A percentile compares a stretch with the other conserved stretches of the same genome.
Conservation (phyloP, 2,329 filamentous ascomycete genomes). For the Colletotrichum siamense region DNA sequence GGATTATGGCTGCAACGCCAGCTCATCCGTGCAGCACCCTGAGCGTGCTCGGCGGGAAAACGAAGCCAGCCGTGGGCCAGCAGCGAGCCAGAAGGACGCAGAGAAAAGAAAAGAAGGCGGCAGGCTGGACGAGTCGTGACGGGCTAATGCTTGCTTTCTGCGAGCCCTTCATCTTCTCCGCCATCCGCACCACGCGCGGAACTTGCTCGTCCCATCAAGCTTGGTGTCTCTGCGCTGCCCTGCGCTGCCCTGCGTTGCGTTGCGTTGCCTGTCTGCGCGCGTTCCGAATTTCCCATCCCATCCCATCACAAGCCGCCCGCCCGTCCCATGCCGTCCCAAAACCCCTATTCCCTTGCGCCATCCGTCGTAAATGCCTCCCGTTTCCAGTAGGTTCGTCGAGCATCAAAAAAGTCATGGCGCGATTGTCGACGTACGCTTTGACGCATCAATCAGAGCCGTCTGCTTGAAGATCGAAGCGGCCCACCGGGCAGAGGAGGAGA, state of each 20-base stretch:
- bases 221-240: background rate
- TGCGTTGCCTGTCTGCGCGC: background rate
- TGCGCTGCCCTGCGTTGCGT: background rate
- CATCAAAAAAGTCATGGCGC: constrained; percentile 10
- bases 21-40: constrained; percentile 45
- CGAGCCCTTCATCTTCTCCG: background rate
- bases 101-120: constrained; percentile 10
- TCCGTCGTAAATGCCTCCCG: background rate
- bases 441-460: constrained; percentile 1
- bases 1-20: constrained; percentile 50
- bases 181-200: constrained; percentile 4
- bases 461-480: background rate
- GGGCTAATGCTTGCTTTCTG: background rate
- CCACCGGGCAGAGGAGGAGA: background rate
- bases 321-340: background rate
- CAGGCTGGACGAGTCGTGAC: background rate
- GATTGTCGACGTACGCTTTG: background rate
- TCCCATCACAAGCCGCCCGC: background rate
- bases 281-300: background rate
- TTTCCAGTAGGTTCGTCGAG: constrained; percentile 11
- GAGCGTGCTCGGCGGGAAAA: background rate
- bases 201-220: constrained; percentile 8
- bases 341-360: background rate
- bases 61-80: background rate
- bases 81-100: background rate